Base-by-base conservation (phyloP, 305 asterid genomes). In the Nicotiana rustica region DNA sequence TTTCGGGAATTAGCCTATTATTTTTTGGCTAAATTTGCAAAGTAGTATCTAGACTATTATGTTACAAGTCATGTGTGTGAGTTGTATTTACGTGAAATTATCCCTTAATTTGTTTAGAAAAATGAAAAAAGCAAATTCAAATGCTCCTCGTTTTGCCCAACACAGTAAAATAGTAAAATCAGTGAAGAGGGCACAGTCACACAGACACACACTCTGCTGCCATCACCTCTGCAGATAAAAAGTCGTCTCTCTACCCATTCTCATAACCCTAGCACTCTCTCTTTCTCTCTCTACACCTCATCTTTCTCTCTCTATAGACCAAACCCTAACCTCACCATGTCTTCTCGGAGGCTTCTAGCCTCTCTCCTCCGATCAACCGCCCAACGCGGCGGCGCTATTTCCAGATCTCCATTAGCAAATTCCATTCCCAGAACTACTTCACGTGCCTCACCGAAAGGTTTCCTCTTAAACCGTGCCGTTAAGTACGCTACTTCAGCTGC, bases 301-400 rank as follows among this genome's bases (percentile, higher is more conserved):
- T 13, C 7, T 62, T 3, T 78, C 88, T 85, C 89, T 79, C 92
- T 69, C 86, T 80, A 15, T 13, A 55, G 70, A 80, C 70, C 85
- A 21, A 77, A 80, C 79, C 88, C 78, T 83, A 86, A 56, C 79
- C 77, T 86, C 78, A 52, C 88, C 82, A 94, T 96, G 99, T 90
- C 99, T 79, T 94, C 95, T 1, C 93, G 98, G 97, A 93, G 98
- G 97, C 94, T 96, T 25, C 10, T 90, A 4, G 93, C 97, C 93
- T 91, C 99, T 2, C 60, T 96, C 49, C 93, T 94, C 86, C 95
- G 97, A 13, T 89, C 97, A n/a, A 83, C 97, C 3, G 90, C 93
- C 18, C 78, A 88, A 6, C 89, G 92, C 19, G 88, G 92, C 9
- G 83, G 86, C 19, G 56, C 86, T 7, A 36, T 85, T 17, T 80